Evolutionary conservation across 768 basidiomycete species (phyloP), one percentile per base, ranked within the genome.

Genomic region (Kwoniella dendrophila): DNA sequence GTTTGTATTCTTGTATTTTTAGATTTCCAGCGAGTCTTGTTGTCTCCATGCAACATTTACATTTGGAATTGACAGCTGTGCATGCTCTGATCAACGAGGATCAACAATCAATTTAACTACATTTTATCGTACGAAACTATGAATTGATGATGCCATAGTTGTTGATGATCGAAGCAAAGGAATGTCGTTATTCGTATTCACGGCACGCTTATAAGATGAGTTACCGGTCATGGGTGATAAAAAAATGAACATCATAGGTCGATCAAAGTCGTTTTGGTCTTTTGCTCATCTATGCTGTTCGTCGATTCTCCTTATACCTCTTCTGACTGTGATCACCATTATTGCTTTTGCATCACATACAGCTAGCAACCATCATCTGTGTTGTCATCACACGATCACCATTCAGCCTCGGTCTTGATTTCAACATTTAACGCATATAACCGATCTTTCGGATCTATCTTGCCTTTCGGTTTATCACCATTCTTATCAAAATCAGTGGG

Each of bases 381-480:
- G 24, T n/a, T 20, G 10, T 44, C 43, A 11, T 44, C n/a, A 2
- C 22, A 44, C 20, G 11, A 22, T n/a, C 22, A n/a, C n/a, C n/a
- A n/a, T n/a, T 18, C 20, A 18, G 43, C 43, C 43, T 22, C 43
- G 43, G 43, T 22, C 43, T 22, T 12, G 43, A 12, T 27, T 27
- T 3, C 47, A 47, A 16, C 45, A 27, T 6, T 24, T 27, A 14
- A 12, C 45, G 18, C 8, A n/a, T 51, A 51, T 51, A 32, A n/a
- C 49, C 49, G 49, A 51, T 51, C 32, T 33, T 18, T 51, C 49
- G 49, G 49, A 51, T 51, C 49, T 51, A 51, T 20, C 29, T 51
- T 48, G 24, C 32, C 16, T 33, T 33, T 51, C n/a, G 2, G 49
- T 11, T 16, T 33, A 33, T 34, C 33, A 51, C 32, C n/a, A n/a